Evolutionary conservation across 768 basidiomycete genomes (phyloP).

Genomic region (Tulasnella sp.): DNA sequence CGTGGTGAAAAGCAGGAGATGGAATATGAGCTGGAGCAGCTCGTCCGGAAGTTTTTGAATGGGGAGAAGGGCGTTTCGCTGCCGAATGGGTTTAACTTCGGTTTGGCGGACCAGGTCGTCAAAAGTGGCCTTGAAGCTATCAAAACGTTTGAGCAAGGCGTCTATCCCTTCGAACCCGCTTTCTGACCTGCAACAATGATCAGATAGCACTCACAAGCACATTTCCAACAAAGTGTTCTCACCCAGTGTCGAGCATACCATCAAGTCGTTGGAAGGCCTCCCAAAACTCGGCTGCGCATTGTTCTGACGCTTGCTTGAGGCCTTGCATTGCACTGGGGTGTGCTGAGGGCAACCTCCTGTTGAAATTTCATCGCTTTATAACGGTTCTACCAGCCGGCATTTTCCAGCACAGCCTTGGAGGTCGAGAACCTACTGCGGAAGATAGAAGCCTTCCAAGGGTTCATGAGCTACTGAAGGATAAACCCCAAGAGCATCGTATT

Average conservation of each 20-base stretch:
- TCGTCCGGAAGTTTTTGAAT: not conserved
- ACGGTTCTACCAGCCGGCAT: not conserved
- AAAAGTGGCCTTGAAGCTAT: not conserved
- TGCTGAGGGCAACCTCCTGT: too few species aligned
- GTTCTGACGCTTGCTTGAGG: too few species aligned
- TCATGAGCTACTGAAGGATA: not conserved
- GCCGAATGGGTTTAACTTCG: not conserved
- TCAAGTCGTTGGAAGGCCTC: too few species aligned
- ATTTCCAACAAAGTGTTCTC: too few species aligned
- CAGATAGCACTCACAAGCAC: too few species aligned
- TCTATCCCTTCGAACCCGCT: too few species aligned
- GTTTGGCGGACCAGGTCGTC: not conserved
- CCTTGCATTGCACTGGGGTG: too few species aligned
- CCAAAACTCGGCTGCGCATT: too few species aligned
- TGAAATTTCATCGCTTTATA: too few species aligned
- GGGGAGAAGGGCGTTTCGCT: not conserved
- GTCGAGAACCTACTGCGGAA: not conserved
- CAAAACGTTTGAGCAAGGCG: too few species aligned
- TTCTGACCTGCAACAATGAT: too few species aligned
- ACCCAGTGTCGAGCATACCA: too few species aligned
- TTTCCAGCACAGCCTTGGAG: not conserved
- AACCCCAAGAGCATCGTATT: not conserved
- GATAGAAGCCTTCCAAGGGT: not conserved
- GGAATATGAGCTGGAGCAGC: not conserved
- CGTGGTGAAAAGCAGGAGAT: not conserved